Conservation (phyloP, 2,329 filamentous ascomycete genomes). For the Ustilaginoidea virens region DNA sequence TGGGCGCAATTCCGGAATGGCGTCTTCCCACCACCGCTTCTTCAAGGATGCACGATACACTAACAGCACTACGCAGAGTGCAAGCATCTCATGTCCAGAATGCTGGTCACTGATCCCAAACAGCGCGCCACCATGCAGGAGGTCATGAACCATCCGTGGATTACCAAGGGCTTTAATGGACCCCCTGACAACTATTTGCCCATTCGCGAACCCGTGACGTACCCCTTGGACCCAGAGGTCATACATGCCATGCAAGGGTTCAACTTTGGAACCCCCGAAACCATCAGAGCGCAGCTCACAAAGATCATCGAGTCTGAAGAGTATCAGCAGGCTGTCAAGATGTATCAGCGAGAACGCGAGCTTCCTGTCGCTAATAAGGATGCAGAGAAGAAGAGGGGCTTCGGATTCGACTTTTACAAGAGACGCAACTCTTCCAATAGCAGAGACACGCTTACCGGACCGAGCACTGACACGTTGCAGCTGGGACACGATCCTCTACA, state of each 20-base stretch:
- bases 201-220: slow-evolving; percentile 63
- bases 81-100: slow-evolving; percentile 78
- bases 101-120: slow-evolving; percentile 88
- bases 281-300: slow-evolving; percentile 66
- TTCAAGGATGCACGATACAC: neutral
- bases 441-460: slow-evolving; percentile 67
- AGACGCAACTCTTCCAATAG: slow-evolving; percentile 79
- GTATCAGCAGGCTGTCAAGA: slow-evolving; percentile 71
- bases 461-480: slow-evolving; percentile 75
- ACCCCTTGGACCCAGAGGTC: slow-evolving; percentile 71
- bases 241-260: slow-evolving; percentile 94
- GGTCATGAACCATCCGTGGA: slow-evolving; percentile 92
- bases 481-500: slow-evolving; percentile 79
- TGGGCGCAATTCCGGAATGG: neutral
- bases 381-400: slow-evolving; percentile 71
- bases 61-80: slow-evolving; percentile 48
- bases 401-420: slow-evolving; percentile 94
- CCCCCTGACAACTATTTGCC: slow-evolving; percentile 85
- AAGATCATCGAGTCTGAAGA: slow-evolving; percentile 87
- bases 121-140: slow-evolving; percentile 77
- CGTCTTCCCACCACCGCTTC: too few species aligned
- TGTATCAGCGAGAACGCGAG: slow-evolving; percentile 52
- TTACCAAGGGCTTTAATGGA: slow-evolving; percentile 76
- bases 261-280: slow-evolving; percentile 81
- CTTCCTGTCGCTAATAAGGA: slow-evolving; percentile 40